Evolutionary conservation across 257 asterid genomes (phyloP), one percentile per base, ranked within the genome.

Genomic region (Voacanga thouarsii): DNA sequence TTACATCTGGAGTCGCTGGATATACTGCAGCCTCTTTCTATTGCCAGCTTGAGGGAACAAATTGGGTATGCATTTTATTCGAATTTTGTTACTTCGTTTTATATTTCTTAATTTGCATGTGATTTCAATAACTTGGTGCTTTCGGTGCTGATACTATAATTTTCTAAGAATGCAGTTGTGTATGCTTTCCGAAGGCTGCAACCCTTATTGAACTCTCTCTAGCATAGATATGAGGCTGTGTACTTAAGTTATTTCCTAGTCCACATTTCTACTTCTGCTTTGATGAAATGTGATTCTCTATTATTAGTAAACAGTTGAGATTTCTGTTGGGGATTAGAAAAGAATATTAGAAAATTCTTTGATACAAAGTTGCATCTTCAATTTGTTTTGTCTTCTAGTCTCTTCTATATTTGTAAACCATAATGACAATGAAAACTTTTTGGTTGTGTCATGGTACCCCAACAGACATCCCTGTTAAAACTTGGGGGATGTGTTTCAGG

Each of bases 1-100:
- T 84, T 59, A 84, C 88, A 50, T 84, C 88, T 49, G 88, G 88
- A 64, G 73, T 85, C 41, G 83, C 89, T 71, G 89, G 89, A 51
- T 85, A 85, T 60, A 81, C 85, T 39, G 78, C 85, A 50, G 69
- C 88, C 6, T 78, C 88, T 70, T 84, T 84, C 83, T 84, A 84
- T 82, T 51, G 82, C 82, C 88, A 84, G 74, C 76, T 84, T 37
- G 88, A 84, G 77, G 88, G 88, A 82, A 43, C 82, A 57, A 84
- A 84, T 75, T 84, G 88, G 88, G 88, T 84, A 81, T 60, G 84
- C 45, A 23, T 24, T 7, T 63, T 75, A 33, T 56, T 39, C 0
- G 12, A 24, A 39, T 53, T 50, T 72, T 43, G 37, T 55, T 15
- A 8, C 50, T 28, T 39, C 10, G 6, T 9, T 39, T 21, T 71